These are phyloP conservation scores for Stagonosporopsis rhizophila DNA, from an alignment of 2,329 filamentous ascomycete genomes.

Conservation along the genomic window DNA sequence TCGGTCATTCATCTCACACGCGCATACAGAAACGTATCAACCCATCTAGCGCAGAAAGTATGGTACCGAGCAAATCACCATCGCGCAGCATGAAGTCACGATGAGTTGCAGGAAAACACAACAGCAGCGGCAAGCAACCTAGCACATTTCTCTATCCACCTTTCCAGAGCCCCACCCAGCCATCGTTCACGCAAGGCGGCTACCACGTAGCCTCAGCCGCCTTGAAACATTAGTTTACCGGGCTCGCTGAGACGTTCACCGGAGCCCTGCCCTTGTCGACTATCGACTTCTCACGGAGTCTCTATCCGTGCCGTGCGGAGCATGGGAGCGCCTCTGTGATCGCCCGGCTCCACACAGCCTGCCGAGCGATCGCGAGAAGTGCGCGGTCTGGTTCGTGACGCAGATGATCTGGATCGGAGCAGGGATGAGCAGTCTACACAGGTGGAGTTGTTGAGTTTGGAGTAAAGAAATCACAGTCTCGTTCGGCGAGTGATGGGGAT, in stretches of 20 bases:
- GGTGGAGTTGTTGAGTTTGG: too few species aligned
- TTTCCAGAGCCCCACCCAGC: neutral
- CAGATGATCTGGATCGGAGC: neutral
- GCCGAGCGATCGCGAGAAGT: neutral
- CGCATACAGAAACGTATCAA: neutral
- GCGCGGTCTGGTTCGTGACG: neutral
- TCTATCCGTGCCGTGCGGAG: neutral
- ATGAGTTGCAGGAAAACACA: neutral
- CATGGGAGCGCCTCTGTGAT: neutral
- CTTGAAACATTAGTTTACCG: constrained; percentile 12
- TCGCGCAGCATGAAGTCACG: neutral
- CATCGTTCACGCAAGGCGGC: constrained; percentile 11
- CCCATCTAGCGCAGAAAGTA: neutral
- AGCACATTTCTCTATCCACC: neutral
- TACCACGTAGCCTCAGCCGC: constrained; percentile 2
- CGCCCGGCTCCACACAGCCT: neutral
- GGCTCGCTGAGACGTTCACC: constrained; percentile 2
- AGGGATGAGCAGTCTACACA: neutral
- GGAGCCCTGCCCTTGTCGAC: neutral
- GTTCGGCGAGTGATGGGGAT: neutral
- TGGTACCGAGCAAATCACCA: neutral
- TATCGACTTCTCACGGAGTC: neutral
- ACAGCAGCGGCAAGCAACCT: neutral
- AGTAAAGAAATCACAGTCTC: neutral
- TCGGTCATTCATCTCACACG: neutral